Evolutionary conservation across 2,329 filamentous ascomycete species (phyloP).

Genomic region (Pseudogymnoascus pannorum): DNA sequence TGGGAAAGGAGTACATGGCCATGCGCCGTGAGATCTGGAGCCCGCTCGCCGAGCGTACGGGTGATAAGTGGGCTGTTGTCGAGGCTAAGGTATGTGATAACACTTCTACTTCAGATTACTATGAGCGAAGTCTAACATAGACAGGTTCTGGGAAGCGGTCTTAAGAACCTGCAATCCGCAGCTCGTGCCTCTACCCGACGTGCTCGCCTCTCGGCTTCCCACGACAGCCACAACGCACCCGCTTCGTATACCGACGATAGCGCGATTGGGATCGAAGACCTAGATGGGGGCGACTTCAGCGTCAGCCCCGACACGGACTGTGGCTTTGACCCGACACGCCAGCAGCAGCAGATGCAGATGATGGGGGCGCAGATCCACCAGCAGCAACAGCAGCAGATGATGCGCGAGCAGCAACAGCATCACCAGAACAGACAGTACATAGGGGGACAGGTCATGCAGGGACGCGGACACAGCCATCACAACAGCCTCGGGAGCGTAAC

Average conservation of each 20-base stretch:
- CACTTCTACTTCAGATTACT: not conserved
- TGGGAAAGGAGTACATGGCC: conserved; percentile 73
- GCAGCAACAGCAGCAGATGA: conserved; percentile 18
- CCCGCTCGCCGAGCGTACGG: conserved; percentile 60
- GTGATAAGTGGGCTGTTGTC: conserved; percentile 75
- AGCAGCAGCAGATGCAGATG: not conserved
- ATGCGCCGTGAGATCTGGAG: conserved; percentile 78
- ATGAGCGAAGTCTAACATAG: conserved; percentile 9
- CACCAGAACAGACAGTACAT: not conserved
- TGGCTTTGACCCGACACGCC: conserved; percentile 25
- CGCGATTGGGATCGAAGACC: conserved; percentile 58
- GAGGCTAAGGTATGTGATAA: conserved; percentile 48
- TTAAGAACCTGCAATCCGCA: conserved; percentile 71
- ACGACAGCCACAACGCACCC: conserved; percentile 27
- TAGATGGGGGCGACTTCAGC: conserved; percentile 43
- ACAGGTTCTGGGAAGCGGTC: conserved; percentile 75
- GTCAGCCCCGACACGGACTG: conserved; percentile 45
- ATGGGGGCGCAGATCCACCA: conserved; percentile 18
- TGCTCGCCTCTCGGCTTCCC: conserved; percentile 45
- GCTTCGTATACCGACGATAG: conserved; percentile 52
- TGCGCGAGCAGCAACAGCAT: not conserved
- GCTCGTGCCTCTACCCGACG: conserved; percentile 59
- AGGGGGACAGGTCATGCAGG: conserved; percentile 23
- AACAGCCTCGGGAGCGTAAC: conserved; percentile 1
- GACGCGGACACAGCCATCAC: conserved; percentile 22